Evolutionary conservation across 495 filamentous ascomycete genomes (phyloP).

Genomic region (Durotheca rogersii): DNA sequence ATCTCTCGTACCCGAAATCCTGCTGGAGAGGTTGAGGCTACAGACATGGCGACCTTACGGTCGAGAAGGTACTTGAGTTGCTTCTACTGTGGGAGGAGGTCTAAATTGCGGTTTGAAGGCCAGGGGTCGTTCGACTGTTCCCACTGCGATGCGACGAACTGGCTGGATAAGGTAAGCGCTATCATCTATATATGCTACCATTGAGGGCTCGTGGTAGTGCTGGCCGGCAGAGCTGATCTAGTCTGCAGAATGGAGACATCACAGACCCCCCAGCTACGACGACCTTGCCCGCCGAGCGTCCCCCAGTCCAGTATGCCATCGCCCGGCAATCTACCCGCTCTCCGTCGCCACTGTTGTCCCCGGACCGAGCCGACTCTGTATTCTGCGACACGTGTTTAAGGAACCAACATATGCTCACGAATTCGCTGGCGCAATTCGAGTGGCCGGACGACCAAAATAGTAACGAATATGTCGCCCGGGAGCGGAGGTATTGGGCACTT

Average conservation of each 20-base stretch:
- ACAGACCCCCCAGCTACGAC: constrained; percentile 75
- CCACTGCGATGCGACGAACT: constrained; percentile 78
- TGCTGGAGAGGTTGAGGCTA: background rate
- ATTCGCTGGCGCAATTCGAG: constrained; percentile 66
- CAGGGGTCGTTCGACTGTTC: constrained; percentile 64
- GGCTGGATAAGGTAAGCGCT: constrained; percentile 63
- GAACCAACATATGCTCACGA: constrained; percentile 76
- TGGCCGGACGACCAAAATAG: constrained; percentile 67
- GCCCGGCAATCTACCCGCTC: constrained; percentile 34
- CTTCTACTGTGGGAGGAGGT: constrained; percentile 73
- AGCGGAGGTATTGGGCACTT: constrained; percentile 59
- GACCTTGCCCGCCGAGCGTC: constrained; percentile 35
- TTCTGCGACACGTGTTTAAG: constrained; percentile 80
- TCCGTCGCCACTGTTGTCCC: constrained; percentile 31
- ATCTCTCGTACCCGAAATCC: too few species aligned
- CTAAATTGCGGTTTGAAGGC: constrained; percentile 54
- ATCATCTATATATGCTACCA: too few species aligned
- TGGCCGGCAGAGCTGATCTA: constrained; percentile 10
- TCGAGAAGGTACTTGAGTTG: constrained; percentile 56
- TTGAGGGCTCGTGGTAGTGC: background rate
- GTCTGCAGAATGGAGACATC: constrained; percentile 71
- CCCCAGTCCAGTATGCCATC: constrained; percentile 42
- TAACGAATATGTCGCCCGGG: constrained; percentile 54
- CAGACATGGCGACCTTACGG: constrained; percentile 39
- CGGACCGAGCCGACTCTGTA: constrained; percentile 28